Base-by-base conservation (phyloP, 257 asterid species). In the Plantago major region DNA sequence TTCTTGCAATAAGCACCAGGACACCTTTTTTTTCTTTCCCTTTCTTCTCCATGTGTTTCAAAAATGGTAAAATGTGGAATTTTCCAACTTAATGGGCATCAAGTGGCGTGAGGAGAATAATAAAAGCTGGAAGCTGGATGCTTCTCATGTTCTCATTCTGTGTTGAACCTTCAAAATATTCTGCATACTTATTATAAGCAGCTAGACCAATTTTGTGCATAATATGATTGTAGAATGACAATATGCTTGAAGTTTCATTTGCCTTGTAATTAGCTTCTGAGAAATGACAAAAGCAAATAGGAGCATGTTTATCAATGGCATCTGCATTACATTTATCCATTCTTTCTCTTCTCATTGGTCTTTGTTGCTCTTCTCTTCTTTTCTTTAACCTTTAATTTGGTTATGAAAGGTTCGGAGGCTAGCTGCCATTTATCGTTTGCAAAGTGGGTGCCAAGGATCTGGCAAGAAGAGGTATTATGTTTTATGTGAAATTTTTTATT, bases 381-480 rank as follows among this genome's bases (percentile, higher is more conserved):
- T 26, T 10, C 18, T 17, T 15, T 56, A 54, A 57, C 22, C 46
- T 43, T 22, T 71, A 64, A 58, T 45, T 64, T 55, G 45, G 17
- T 75, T 64, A 38, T 44, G 2, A 54, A 71, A 92, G 99, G 85
- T 93, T 43, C 84, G 79, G 55, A 76, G 75, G 78, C 62, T 93
- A 76, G 96, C 99, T 60, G 73, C 96, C 38, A 79, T 89, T 51
- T 93, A 89, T 72, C 80, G 90, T 38, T 73, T 89, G 83, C 75
- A 66, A 55, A 87, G 97, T 81, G 79, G 73, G 47, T 77, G 82
- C 49, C 91, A 83, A 79, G 90, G 95, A 60, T 84, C 93, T 71
- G 96, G 99, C 70, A 89, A 81, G 82, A 89, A 85, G 88, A 89
- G 95, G 97, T 92, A 79, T 65, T 1, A n/a, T 56, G 45, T 66